Evolutionary conservation across 306 rosid species (phyloP).

Genomic region (Quillaja saponaria): DNA sequence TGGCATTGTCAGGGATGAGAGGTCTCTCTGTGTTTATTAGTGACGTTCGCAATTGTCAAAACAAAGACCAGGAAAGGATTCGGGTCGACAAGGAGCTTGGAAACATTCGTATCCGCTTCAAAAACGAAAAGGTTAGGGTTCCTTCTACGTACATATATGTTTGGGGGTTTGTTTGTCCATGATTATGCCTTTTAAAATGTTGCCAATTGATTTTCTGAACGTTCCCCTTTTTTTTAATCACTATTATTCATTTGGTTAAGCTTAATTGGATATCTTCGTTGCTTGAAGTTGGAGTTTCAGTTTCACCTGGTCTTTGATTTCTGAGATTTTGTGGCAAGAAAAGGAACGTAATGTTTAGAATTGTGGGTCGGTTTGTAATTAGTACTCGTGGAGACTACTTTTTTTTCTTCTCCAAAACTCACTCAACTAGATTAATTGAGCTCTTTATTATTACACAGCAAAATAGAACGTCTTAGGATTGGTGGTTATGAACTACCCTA

Average conservation of each 20-base stretch:
- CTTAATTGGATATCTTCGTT: no score
- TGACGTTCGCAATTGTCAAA: constrained; percentile 94
- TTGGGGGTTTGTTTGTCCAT: neutral
- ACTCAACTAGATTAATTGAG: neutral
- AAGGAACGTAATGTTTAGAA: neutral
- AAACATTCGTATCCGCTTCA: constrained; percentile 95
- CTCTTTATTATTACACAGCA: neutral
- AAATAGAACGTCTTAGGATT: neutral
- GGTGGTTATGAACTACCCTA: neutral
- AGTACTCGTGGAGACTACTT: neutral
- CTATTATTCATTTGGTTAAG: neutral
- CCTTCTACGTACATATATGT: neutral
- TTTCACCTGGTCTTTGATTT: constrained; percentile 9
- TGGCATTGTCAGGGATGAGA: constrained; percentile 99
- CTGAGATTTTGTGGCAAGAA: neutral
- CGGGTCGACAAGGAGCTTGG: constrained; percentile 99
- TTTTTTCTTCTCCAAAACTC: neutral
- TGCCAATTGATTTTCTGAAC: constrained; percentile 6
- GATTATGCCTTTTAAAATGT: neutral
- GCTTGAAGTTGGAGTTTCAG: constrained; percentile 20
- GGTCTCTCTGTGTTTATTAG: constrained; percentile 98
- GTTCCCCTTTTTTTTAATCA: constrained; percentile 5
- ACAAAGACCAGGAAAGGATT: constrained; percentile 94
- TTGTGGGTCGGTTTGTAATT: constrained; percentile 12
- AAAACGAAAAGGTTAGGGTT: constrained; percentile 93